Evolutionary conservation across 352 stramenopile genomes (phyloP), one percentile per base, ranked within the genome.

Genomic region (Phytophthora uliginosa): DNA sequence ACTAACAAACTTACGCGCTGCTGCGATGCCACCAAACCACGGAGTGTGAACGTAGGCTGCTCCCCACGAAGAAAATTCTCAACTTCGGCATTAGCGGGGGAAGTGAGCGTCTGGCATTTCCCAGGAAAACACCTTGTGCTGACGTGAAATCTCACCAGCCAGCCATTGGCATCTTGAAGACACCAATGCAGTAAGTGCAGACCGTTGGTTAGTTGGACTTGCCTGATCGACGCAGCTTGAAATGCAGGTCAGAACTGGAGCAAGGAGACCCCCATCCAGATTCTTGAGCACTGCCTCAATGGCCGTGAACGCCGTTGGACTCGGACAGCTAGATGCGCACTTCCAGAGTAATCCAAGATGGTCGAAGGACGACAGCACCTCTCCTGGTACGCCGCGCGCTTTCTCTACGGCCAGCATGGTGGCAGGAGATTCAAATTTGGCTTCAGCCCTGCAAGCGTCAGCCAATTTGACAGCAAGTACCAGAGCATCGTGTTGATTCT

Each of bases 241-340:
- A 15, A 42, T 42, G 4, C 36, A 18, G 13, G 10, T 42, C 36
- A 42, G 10, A 6, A 42, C 10, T 18, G 36, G 36, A 42, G 10
- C 31, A 28, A 59, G 53, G 6, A 59, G 53, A 59, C 28, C 45
- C 7, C 7, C 53, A 24, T 47, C 53, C 7, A 59, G 45, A 28
- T 28, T 7, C 20, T 47, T 59, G 26, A 59, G 15, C 26, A 36
- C 4, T 7, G 15, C 3, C 22, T 22, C 28, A 15, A 59, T 13
- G 7, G 6, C 53, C 7, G 26, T 28, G 8, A 45, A 40, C 3
- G 28, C 53, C 18, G 7, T 10, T 40, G 24, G 17, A 22, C 45
- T 18, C 7, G 15, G 18, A 59, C 26, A 47, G 9, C 2, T 9
- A 18, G 36, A 15, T 18, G 53, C 53, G 17, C 53, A 42, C 13